phyloP scores from a whole-genome alignment of 202 grass and related monocot genomes.

The Hordeum pubiflorum region DNA sequence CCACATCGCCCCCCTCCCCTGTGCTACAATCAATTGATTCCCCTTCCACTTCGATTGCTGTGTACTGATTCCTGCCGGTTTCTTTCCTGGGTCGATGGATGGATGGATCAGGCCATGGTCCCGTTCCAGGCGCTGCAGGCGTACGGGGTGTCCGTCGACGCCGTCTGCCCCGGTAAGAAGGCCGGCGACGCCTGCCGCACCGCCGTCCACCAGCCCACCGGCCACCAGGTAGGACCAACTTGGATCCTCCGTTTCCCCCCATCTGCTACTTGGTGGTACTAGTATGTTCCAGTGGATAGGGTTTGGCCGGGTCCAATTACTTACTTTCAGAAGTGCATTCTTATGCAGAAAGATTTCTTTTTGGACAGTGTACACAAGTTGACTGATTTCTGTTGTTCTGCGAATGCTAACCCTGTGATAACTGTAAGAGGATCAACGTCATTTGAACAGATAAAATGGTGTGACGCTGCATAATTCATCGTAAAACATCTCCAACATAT shows the following conservation, averaged over 20 bases:
- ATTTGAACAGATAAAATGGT: neutral
- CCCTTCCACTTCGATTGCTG: neutral
- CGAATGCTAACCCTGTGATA: neutral
- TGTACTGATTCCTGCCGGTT: neutral
- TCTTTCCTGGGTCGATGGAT: neutral
- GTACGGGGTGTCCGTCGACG: constrained; percentile 65
- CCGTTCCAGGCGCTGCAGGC: constrained; percentile 95
- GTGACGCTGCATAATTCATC: neutral
- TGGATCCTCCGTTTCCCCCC: neutral
- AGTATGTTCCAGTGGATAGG: too few species aligned
- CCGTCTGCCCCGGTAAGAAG: constrained; percentile 85
- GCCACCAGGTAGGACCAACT: constrained; percentile 44
- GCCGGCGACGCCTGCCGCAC: constrained; percentile 80
- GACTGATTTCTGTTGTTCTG: neutral
- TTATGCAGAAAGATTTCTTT: too few species aligned
- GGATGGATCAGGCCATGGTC: constrained; percentile 59
- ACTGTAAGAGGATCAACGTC: rapidly evolving
- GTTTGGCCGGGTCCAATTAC: too few species aligned
- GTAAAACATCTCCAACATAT: too few species aligned
- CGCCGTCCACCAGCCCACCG: constrained; percentile 45
- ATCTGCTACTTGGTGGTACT: neutral
- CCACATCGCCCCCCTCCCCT: neutral
- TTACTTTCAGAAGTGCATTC: too few species aligned
- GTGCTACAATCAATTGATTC: neutral
- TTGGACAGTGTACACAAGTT: too few species aligned